Percentiles rank a stretch among this genome's conserved stretches.
phyloP scores from a whole-genome alignment of 441 rosid genomes.

The Metrosideros polymorpha region DNA sequence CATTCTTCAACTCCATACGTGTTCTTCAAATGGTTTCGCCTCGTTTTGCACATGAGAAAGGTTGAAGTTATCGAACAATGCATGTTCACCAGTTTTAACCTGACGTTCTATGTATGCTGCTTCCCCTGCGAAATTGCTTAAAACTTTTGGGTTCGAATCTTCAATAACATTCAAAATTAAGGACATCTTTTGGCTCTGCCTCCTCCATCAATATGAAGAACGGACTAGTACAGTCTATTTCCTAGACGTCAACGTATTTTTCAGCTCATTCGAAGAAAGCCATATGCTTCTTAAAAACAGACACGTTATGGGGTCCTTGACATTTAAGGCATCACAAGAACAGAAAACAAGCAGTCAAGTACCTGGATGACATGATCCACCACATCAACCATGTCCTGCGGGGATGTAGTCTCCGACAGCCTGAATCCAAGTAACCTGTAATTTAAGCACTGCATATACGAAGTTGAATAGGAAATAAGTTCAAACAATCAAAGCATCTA shows the following conservation, averaged over 20 bases:
- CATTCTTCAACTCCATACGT: background rate
- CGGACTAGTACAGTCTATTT: background rate
- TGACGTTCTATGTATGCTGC: background rate
- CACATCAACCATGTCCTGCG: conserved; percentile 25
- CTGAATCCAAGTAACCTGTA: conserved; percentile 84
- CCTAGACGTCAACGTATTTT: background rate
- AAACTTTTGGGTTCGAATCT: background rate
- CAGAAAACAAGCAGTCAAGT: background rate
- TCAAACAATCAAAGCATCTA: background rate
- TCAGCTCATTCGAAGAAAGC: background rate
- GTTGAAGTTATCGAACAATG: background rate
- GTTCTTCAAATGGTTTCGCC: background rate
- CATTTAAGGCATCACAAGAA: background rate
- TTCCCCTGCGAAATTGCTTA: background rate
- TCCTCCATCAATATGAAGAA: background rate
- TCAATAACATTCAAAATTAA: background rate
- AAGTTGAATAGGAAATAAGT: background rate
- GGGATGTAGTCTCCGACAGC: conserved; percentile 46
- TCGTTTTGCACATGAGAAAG: background rate
- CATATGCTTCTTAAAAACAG: background rate
- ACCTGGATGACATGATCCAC: conserved; percentile 67
- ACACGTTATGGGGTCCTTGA: background rate
- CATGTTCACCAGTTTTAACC: background rate
- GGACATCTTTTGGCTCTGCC: background rate
- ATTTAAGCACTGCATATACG: conserved; percentile 23